Conservation (phyloP, 352 stramenopile species). For the Phytophthora macrochlamydospora region DNA sequence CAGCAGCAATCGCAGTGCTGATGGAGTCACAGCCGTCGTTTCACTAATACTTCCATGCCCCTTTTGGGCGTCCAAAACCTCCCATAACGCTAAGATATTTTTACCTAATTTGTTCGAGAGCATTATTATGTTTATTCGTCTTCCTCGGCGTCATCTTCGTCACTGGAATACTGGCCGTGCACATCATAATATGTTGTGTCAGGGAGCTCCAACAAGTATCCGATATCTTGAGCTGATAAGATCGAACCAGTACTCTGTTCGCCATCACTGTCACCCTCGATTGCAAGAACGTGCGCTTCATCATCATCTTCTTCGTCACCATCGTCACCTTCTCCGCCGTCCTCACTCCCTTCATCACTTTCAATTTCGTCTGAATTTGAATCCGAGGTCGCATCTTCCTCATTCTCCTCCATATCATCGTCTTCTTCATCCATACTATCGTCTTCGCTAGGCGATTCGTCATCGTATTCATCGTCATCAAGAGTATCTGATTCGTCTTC, state of each 20-base stretch:
- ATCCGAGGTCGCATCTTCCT: constrained; percentile 36
- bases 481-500: constrained; percentile 70
- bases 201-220: constrained; percentile 75
- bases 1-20: constrained; percentile 3
- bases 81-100: constrained; percentile 14
- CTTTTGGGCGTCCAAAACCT: constrained; percentile 1
- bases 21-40: constrained; percentile 15
- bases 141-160: constrained; percentile 74
- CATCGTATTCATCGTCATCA: constrained; percentile 83
- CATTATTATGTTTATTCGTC: constrained; percentile 32
- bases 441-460: constrained; percentile 59
- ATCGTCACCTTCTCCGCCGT: constrained; percentile 34
- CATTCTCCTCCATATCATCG: constrained; percentile 54
- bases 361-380: constrained; percentile 27
- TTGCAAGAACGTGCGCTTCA: constrained; percentile 19
- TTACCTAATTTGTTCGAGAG: neutral
- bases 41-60: neutral
- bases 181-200: constrained; percentile 76
- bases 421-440: constrained; percentile 59
- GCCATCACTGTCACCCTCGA: constrained; percentile 41
- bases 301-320: constrained; percentile 25
- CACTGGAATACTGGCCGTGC: constrained; percentile 74
- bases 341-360: constrained; percentile 42
- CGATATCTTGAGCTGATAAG: constrained; percentile 59
- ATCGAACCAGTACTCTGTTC: constrained; percentile 51